Base-by-base conservation (phyloP, 441 rosid genomes). In the Aquilaria agallochum region DNA sequence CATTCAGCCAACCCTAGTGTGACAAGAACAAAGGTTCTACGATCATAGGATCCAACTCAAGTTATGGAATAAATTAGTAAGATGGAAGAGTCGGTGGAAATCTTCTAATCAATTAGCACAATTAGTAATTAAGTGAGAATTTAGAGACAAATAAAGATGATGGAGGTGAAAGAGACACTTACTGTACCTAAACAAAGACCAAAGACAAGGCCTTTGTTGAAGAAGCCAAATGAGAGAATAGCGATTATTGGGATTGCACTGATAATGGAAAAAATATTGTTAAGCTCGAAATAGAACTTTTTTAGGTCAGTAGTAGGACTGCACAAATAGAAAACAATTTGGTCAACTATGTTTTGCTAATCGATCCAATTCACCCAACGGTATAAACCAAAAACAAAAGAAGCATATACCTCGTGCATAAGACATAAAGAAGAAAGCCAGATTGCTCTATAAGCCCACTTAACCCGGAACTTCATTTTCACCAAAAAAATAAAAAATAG, bases 381-480 rank as follows among this genome's bases (percentile, higher is more conserved):
- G 31, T 8, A 31, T 2, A 2, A 32, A 6, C 3, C 3, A 11
- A 6, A 62, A 12, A 65, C 76, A 68, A 59, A 54, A 40, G 42
- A 30, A 20, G 56, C 6, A 14, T 50, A 7, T 63, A 86, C 92
- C 87, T 84, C 84, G 68, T 83, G 86, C 92, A 94, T 94, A 68
- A 87, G 83, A 96, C 99, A 94, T 10, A 94, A 59, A 47, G 99
- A 91, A 68, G 92, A 90, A 32, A 91, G 99, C 99, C 97, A 94
- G 10, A 94, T 95, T 76, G 94, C 95, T 80, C 34, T 76, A 58
- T 94, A 97, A 59, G 95, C 97, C 99, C 99, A 94, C 74, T 96
- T 80, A 6, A 97, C 97, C 99, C 99, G 91, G 45, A 94, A 94
- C 58, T 94, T 97, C 99, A 94, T 94, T 0, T 97, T 97, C 53